Conservation (phyloP, 1,139 yeast genomes). For the Kurtzmaniella quercitrusa region DNA sequence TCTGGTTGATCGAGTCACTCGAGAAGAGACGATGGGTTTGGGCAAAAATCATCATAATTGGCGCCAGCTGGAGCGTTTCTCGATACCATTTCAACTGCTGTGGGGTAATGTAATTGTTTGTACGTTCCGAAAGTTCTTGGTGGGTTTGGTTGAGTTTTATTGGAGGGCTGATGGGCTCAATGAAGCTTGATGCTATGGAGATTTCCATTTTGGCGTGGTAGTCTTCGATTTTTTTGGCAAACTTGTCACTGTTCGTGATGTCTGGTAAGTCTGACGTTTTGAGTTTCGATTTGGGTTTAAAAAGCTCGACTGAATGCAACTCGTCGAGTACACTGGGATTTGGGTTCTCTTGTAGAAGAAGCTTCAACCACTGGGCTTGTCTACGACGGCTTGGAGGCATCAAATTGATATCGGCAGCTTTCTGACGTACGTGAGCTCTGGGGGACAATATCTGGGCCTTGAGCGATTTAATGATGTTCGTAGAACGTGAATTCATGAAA, state of each 20-base stretch:
- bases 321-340: not conserved
- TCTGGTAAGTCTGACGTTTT: not conserved
- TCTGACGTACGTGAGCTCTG: not conserved
- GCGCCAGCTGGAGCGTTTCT: conserved; percentile 14
- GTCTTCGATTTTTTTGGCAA: not conserved
- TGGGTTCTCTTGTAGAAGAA: not conserved
- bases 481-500: not conserved
- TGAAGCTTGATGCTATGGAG: not conserved
- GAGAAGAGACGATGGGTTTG: conserved; percentile 28
- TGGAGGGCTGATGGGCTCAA: not conserved
- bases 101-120: not conserved
- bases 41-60: conserved; percentile 28
- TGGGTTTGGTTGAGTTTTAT: not conserved
- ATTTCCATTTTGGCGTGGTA: not conserved
- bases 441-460: not conserved
- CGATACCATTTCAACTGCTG: not conserved
- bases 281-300: not conserved
- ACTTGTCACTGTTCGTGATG: not conserved
- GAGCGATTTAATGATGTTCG: not conserved
- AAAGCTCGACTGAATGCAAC: not conserved
- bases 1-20: conserved; percentile 20
- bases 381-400: not conserved
- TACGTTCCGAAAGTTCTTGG: not conserved
- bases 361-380: not conserved
- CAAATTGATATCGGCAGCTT: not conserved